A percentile compares a stretch with the other conserved stretches of the same genome.
Conservation (phyloP, 164 flowering plant genomes). For the Macadamia tetraphylla region DNA sequence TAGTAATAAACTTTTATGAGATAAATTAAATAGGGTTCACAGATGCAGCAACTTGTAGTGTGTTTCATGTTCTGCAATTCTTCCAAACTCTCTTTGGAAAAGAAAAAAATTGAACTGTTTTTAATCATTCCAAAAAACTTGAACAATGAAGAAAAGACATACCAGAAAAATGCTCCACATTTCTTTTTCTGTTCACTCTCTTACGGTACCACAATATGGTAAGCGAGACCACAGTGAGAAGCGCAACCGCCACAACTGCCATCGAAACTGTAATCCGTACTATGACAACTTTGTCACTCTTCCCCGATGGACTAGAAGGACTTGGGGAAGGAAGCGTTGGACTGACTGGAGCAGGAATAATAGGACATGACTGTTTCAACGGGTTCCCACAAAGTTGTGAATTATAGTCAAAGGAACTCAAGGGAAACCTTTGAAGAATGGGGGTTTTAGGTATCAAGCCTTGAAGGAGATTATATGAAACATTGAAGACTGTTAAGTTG, state of each 20-base stretch:
- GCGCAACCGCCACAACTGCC: slow-evolving; percentile 32
- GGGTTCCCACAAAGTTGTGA: slow-evolving; percentile 45
- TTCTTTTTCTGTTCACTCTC: slow-evolving; percentile 11
- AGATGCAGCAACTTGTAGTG: no score
- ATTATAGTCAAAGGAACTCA: slow-evolving; percentile 38
- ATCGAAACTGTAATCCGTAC: slow-evolving; percentile 35
- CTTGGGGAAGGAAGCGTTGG: slow-evolving; percentile 16
- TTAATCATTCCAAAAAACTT: no score
- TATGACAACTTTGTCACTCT: slow-evolving; percentile 12
- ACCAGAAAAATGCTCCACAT: slow-evolving; percentile 15
- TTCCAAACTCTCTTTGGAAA: not conserved
- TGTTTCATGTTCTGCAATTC: no score
- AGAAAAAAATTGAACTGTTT: no score
- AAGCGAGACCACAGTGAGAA: slow-evolving; percentile 23
- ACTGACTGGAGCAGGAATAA: slow-evolving; percentile 16
- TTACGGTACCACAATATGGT: slow-evolving; percentile 26
- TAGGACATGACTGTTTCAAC: slow-evolving; percentile 26
- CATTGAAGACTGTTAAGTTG: slow-evolving; percentile 29
- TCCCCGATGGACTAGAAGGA: slow-evolving; percentile 12
- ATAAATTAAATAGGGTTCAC: no score
- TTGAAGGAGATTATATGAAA: slow-evolving; percentile 34
- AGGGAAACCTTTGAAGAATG: slow-evolving; percentile 33
- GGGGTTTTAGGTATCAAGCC: slow-evolving; percentile 42
- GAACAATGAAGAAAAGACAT: not conserved
- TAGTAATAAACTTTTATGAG: not conserved